phyloP scores from a whole-genome alignment of 2,329 filamentous ascomycete species.

The Capronia coronata region DNA sequence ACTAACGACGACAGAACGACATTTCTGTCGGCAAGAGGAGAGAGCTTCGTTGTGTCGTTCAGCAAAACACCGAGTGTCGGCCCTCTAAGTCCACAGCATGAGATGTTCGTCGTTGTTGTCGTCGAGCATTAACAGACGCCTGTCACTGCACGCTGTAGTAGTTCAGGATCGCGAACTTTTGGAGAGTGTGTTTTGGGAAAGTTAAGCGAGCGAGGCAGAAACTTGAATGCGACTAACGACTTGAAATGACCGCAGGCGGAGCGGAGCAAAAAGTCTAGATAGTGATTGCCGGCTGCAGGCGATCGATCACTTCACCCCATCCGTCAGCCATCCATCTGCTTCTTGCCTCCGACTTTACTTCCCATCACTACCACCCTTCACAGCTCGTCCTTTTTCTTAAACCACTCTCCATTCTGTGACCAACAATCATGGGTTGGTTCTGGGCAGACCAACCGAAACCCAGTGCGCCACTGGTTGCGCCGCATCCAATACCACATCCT shows the following conservation, averaged over 20 bases:
- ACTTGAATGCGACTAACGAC: too few relatives aligned
- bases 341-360: neutral
- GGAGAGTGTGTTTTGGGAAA: neutral
- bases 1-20: neutral
- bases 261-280: neutral
- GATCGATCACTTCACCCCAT: neutral
- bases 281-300: neutral
- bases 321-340: neutral
- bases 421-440: constrained; percentile 59
- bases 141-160: neutral
- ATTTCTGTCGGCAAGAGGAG: neutral
- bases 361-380: neutral
- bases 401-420: neutral
- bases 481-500: constrained; percentile 35
- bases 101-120: neutral
- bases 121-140: neutral
- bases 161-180: constrained; percentile 1
- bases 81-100: neutral
- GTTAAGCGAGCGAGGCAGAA: neutral
- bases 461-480: constrained; percentile 37
- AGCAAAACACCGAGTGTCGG: neutral
- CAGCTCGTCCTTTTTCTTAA: neutral
- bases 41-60: too few relatives aligned
- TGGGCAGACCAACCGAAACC: constrained; percentile 52
- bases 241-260: neutral